A percentile compares a stretch with the other conserved stretches of the same genome.
Conservation (phyloP, 2,329 filamentous ascomycete species). For the Aureobasidium subglaciale region DNA sequence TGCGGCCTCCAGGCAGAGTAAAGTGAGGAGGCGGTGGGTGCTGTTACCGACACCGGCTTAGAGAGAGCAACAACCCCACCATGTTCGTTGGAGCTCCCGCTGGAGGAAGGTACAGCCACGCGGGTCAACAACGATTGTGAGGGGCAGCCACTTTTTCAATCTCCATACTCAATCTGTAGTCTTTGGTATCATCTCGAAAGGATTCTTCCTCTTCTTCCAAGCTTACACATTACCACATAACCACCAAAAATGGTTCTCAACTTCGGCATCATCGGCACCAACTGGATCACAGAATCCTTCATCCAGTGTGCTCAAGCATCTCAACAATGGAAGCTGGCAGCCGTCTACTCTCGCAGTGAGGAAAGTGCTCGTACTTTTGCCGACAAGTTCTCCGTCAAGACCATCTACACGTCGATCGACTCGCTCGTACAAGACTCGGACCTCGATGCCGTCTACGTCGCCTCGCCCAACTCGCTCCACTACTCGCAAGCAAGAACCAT, state of each 20-base stretch:
- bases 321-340: conserved; percentile 36
- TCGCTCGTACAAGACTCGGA: conserved; percentile 32
- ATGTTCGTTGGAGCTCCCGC: conserved; percentile 1
- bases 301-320: conserved; percentile 38
- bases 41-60: neutral
- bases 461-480: conserved; percentile 43
- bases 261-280: conserved; percentile 41
- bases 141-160: neutral
- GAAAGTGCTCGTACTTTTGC: conserved; percentile 38
- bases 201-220: too few relatives aligned
- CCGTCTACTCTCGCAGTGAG: conserved; percentile 41
- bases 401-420: conserved; percentile 35
- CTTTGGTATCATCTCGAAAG: too few relatives aligned
- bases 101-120: conserved; percentile 11
- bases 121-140: neutral
- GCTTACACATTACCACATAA: neutral
- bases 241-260: conserved; percentile 30
- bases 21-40: neutral
- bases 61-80: neutral
- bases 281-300: conserved; percentile 45
- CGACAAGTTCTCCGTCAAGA: conserved; percentile 32
- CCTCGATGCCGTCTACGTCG: conserved; percentile 42
- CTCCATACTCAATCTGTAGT: neutral
- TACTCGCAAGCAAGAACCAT: conserved; percentile 38
- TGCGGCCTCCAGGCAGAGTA: neutral